These are phyloP conservation scores for Adansonia grandidieri DNA, from an alignment of 441 rosid genomes.

Conservation along the genomic window DNA sequence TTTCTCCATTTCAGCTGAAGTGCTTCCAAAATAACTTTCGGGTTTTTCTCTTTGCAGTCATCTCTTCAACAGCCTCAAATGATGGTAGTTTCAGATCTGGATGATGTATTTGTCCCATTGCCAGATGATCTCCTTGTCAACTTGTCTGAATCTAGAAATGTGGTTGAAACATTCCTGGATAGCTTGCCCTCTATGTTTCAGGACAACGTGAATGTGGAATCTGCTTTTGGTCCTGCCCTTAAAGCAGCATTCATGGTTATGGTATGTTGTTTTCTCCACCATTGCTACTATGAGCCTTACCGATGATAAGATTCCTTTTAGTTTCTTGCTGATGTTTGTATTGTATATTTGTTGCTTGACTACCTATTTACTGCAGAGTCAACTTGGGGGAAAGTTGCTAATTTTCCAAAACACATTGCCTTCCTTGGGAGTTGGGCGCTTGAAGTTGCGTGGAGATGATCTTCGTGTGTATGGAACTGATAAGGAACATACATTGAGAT, in stretches of 20 bases:
- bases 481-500: slow-evolving; percentile 81
- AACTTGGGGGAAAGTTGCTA: slow-evolving; percentile 93
- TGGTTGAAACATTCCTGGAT: slow-evolving; percentile 91
- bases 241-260: slow-evolving; percentile 94
- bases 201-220: slow-evolving; percentile 87
- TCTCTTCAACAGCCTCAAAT: slow-evolving; percentile 98
- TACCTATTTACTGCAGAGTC: slow-evolving; percentile 57
- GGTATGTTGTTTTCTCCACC: slow-evolving; percentile 55
- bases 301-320: not conserved
- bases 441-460: slow-evolving; percentile 98
- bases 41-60: slow-evolving; percentile 68
- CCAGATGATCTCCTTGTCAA: slow-evolving; percentile 99
- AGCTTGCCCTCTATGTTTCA: slow-evolving; percentile 95
- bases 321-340: slow-evolving; percentile 16
- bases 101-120: slow-evolving; percentile 88
- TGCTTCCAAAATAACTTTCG: slow-evolving; percentile 31
- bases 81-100: slow-evolving; percentile 99
- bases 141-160: slow-evolving; percentile 93
- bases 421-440: slow-evolving; percentile 93
- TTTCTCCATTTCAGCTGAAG: not conserved
- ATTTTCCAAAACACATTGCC: slow-evolving; percentile 93
- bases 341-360: slow-evolving; percentile 20
- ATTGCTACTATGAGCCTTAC: slow-evolving; percentile 25
- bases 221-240: slow-evolving; percentile 98
- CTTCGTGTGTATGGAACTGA: slow-evolving; percentile 95